These are phyloP conservation scores for Capsella rubella DNA, from an alignment of 441 rosid genomes.

Conservation along the genomic window DNA sequence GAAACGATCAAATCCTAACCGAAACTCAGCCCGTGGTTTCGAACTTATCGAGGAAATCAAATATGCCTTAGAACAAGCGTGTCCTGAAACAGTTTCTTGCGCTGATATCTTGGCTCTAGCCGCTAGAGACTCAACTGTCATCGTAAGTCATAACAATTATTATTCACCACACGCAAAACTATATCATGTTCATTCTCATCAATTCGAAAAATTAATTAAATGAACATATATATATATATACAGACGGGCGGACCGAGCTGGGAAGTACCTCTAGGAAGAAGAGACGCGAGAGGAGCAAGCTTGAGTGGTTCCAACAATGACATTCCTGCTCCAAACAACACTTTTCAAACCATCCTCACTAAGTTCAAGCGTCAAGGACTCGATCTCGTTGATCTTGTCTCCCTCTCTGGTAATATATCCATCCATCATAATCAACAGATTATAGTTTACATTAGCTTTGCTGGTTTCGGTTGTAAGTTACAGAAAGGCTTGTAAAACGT, in stretches of 20 bases:
- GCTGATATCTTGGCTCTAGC: slow-evolving; percentile 81
- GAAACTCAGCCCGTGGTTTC: slow-evolving; percentile 77
- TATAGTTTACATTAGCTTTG: neutral
- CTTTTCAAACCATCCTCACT: slow-evolving; percentile 72
- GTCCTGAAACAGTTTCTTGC: slow-evolving; percentile 84
- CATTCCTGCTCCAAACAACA: slow-evolving; percentile 84
- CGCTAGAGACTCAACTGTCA: slow-evolving; percentile 85
- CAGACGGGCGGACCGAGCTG: slow-evolving; percentile 87
- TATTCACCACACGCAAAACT: neutral
- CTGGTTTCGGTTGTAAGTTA: neutral
- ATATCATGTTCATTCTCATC: neutral
- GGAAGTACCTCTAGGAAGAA: slow-evolving; percentile 89
- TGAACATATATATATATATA: neutral
- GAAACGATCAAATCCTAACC: slow-evolving; percentile 74
- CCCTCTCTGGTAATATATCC: slow-evolving; percentile 67
- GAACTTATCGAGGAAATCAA: slow-evolving; percentile 84
- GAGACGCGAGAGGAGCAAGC: slow-evolving; percentile 76
- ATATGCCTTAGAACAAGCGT: slow-evolving; percentile 69
- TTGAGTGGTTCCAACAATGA: slow-evolving; percentile 82
- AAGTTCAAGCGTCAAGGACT: slow-evolving; percentile 79
- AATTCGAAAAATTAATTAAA: neutral
- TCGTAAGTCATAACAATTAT: slow-evolving; percentile 50
- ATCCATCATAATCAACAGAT: neutral
- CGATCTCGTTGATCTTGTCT: slow-evolving; percentile 73
- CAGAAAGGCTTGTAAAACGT: neutral